Evolutionary conservation across 2,329 filamentous ascomycete species (phyloP).

Genomic region (Bipolaris victoriae): DNA sequence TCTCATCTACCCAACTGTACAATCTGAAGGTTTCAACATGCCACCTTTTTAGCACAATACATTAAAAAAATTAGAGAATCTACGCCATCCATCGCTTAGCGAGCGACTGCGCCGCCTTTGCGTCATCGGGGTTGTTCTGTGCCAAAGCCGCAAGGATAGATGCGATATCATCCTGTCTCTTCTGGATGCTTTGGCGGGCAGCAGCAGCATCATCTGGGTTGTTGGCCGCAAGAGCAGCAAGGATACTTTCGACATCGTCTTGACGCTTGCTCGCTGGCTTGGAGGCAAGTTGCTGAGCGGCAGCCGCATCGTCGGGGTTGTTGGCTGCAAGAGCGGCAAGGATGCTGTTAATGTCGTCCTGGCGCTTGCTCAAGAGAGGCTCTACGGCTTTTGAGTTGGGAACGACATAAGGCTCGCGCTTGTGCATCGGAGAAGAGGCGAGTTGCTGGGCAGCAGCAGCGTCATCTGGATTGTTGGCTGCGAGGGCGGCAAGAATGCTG

Average conservation of each 20-base stretch:
- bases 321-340: slow-evolving; percentile 28
- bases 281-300: slow-evolving; percentile 9
- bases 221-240: slow-evolving; percentile 24
- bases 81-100: slow-evolving; percentile 10
- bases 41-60: too few species aligned
- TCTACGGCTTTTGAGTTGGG: too few species aligned
- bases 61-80: neutral
- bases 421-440: neutral
- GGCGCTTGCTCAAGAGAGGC: slow-evolving; percentile 16
- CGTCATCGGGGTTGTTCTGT: slow-evolving; percentile 34
- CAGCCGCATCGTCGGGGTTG: slow-evolving; percentile 29
- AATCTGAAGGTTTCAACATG: too few species aligned
- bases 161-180: slow-evolving; percentile 25
- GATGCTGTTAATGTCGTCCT: slow-evolving; percentile 19
- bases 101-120: slow-evolving; percentile 19
- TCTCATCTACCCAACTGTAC: too few species aligned
- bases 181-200: slow-evolving; percentile 15
- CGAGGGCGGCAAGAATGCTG: slow-evolving; percentile 28
- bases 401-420: too few species aligned
- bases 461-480: slow-evolving; percentile 31
- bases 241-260: slow-evolving; percentile 25
- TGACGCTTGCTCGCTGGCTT: neutral
- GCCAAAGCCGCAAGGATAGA: slow-evolving; percentile 30
- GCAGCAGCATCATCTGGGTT: slow-evolving; percentile 29
- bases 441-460: slow-evolving; percentile 21